These are phyloP conservation scores for Neofusicoccum laricinum DNA, from an alignment of 2,329 filamentous ascomycete genomes.

Conservation along the genomic window DNA sequence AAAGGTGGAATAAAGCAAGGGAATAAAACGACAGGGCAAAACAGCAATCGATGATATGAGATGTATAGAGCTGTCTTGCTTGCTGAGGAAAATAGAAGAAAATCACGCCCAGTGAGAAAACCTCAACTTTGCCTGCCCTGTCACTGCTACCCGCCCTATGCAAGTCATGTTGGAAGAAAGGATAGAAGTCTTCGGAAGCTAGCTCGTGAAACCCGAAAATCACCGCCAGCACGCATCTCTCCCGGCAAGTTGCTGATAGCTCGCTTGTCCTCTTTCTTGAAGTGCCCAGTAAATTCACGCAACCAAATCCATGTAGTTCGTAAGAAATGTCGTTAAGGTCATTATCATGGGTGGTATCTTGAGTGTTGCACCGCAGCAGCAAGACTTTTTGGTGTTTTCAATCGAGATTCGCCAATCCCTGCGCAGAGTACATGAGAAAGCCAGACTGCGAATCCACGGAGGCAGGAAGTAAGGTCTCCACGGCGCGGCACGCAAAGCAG, in stretches of 20 bases:
- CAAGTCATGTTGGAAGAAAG: neutral
- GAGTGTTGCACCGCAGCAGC: neutral
- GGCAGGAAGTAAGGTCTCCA: neutral
- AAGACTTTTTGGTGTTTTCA: neutral
- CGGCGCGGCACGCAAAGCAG: constrained; percentile 2
- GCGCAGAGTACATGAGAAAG: neutral
- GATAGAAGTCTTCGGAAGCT: neutral
- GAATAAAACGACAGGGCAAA: too few relatives aligned
- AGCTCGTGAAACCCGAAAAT: neutral
- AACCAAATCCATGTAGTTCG: neutral
- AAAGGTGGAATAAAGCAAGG: too few relatives aligned
- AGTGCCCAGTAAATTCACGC: neutral
- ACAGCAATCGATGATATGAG: neutral
- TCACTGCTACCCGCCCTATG: neutral
- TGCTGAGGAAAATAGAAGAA: neutral
- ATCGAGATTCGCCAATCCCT: neutral
- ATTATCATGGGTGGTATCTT: constrained; percentile 1
- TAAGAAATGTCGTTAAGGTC: constrained; percentile 3
- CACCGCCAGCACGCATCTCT: neutral
- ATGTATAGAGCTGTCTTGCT: neutral
- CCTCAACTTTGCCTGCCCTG: constrained; percentile 3
- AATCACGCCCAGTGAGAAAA: neutral
- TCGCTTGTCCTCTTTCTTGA: neutral
- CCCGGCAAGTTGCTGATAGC: neutral
- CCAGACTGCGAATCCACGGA: neutral